Percentiles rank a stretch among this genome's conserved stretches.
Evolutionary conservation across 306 rosid genomes (phyloP).

Genomic region (Astragalus glycyphyllos): DNA sequence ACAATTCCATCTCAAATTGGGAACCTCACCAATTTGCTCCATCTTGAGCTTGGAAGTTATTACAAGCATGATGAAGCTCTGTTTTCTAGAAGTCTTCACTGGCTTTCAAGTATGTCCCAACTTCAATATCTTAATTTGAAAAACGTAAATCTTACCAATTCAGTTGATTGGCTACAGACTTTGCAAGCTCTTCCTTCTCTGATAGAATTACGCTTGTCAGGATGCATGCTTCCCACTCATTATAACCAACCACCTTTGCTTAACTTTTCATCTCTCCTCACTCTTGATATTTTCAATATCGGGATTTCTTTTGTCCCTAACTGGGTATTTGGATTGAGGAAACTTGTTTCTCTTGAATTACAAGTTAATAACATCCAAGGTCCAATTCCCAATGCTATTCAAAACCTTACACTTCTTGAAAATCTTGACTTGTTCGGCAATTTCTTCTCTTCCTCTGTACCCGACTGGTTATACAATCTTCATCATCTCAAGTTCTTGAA

Average conservation of each 20-base stretch:
- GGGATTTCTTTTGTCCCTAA: too few species aligned
- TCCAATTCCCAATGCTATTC: constrained; percentile 22
- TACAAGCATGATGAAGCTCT: too few species aligned
- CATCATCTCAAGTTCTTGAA: constrained; percentile 17
- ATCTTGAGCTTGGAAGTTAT: background rate
- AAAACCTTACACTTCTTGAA: constrained; percentile 23
- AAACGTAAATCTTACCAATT: too few species aligned
- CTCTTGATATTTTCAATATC: too few species aligned
- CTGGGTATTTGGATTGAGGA: too few species aligned
- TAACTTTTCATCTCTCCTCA: too few species aligned
- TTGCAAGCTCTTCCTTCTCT: too few species aligned
- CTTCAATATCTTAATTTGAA: constrained; percentile 28
- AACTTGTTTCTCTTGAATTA: constrained; percentile 25
- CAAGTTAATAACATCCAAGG: background rate
- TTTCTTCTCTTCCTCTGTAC: constrained; percentile 4
- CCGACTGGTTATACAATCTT: background rate
- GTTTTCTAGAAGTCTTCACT: background rate
- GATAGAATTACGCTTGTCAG: too few species aligned
- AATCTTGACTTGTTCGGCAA: constrained; percentile 8
- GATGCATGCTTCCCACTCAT: too few species aligned
- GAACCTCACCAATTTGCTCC: constrained; percentile 9
- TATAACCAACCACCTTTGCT: too few species aligned
- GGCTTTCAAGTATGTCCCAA: constrained; percentile 8
- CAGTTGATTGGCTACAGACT: too few species aligned
- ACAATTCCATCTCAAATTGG: background rate